phyloP scores from a whole-genome alignment of 805 yeast species.

The Hanseniaspora nectarophila region DNA sequence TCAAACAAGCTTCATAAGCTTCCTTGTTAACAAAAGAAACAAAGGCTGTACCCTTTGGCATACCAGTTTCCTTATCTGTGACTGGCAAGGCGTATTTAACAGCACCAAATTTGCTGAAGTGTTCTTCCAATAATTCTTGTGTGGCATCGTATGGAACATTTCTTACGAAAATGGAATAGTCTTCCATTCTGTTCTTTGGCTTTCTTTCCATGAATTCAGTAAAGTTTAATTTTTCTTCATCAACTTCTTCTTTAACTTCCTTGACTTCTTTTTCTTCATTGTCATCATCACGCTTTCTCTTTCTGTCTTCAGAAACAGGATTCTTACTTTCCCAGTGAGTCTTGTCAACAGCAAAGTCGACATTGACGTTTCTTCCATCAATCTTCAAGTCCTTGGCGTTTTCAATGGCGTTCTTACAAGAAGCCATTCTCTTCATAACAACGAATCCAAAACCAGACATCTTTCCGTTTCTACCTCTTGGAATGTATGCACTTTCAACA shows the following conservation, averaged over 20 bases:
- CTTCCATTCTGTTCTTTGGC: constrained; percentile 51
- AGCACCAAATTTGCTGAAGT: constrained; percentile 70
- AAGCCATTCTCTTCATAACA: constrained; percentile 65
- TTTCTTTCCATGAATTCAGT: constrained; percentile 28
- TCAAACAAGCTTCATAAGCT: constrained; percentile 55
- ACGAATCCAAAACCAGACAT: constrained; percentile 94
- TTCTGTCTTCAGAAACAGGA: constrained; percentile 33
- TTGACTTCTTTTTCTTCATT: constrained; percentile 31
- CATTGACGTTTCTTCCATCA: constrained; percentile 84
- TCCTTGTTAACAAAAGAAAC: constrained; percentile 64
- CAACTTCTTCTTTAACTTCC: constrained; percentile 26
- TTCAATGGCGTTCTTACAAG: constrained; percentile 73
- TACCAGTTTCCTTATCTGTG: constrained; percentile 67
- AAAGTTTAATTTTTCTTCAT: constrained; percentile 28
- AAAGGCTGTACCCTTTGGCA: constrained; percentile 90
- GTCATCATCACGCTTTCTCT: constrained; percentile 28
- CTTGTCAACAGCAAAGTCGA: constrained; percentile 85
- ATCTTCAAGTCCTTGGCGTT: constrained; percentile 64
- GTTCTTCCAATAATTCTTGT: constrained; percentile 60
- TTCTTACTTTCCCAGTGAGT: constrained; percentile 60
- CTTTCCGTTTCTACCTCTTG: constrained; percentile 73
- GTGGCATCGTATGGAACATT: constrained; percentile 93
- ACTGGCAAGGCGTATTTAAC: constrained; percentile 92
- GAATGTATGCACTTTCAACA: constrained; percentile 79
- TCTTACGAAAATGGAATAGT: constrained; percentile 70